Percentiles rank a stretch among this genome's conserved stretches.
Evolutionary conservation across 208 protist genomes (phyloP).

Genomic region (Trypanosoma rangeli): DNA sequence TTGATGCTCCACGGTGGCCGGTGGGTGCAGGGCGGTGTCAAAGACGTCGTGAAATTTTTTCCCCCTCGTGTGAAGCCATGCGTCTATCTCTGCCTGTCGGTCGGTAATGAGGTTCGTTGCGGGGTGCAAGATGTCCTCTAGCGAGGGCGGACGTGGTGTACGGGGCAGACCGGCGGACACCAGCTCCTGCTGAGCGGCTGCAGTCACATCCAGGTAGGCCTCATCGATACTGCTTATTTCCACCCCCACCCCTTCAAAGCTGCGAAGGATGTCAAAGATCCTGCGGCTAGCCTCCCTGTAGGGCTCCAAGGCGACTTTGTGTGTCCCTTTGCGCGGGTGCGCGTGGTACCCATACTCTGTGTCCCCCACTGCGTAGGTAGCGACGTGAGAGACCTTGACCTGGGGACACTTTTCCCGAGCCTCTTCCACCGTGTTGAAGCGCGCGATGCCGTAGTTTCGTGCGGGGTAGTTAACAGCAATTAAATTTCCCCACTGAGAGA

Average conservation of each 20-base stretch:
- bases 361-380: constrained; percentile 67
- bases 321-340: constrained; percentile 40
- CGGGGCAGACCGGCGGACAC: constrained; percentile 25
- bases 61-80: constrained; percentile 44
- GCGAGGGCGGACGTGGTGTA: constrained; percentile 23
- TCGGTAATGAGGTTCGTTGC: constrained; percentile 57
- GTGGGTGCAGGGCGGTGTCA: constrained; percentile 50
- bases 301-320: constrained; percentile 84
- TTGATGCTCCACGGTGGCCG: constrained; percentile 37
- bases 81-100: constrained; percentile 46
- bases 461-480: constrained; percentile 92
- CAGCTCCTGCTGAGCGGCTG: constrained; percentile 52
- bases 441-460: constrained; percentile 56
- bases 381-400: constrained; percentile 42
- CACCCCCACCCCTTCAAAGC: constrained; percentile 52
- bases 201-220: constrained; percentile 86
- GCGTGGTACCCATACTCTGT: constrained; percentile 57
- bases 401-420: constrained; percentile 48
- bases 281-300: constrained; percentile 78
- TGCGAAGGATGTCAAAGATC: constrained; percentile 67
- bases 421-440: constrained; percentile 54
- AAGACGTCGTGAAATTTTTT: constrained; percentile 53
- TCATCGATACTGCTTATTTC: constrained; percentile 87
- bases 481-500: constrained; percentile 76
- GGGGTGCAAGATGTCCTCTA: constrained; percentile 52